Conservation (phyloP, 2,329 filamentous ascomycete genomes). For the Alternaria sp. region DNA sequence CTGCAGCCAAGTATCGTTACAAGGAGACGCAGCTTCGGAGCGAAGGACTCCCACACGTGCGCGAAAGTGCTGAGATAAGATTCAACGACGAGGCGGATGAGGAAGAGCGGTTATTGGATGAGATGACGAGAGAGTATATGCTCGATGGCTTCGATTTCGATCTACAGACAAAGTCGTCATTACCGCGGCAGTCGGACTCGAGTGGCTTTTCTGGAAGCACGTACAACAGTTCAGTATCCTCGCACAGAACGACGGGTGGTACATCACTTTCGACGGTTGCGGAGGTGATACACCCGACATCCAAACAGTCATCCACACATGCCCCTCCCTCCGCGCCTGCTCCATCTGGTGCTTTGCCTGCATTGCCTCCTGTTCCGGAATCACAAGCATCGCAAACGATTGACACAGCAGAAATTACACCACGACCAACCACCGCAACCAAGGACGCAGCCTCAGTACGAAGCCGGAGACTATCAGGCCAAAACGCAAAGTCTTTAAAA, state of each 20-base stretch:
- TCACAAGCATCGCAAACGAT: constrained; percentile 33
- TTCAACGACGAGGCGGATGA: constrained; percentile 56
- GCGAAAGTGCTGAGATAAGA: constrained; percentile 48
- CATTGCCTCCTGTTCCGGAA: constrained; percentile 43
- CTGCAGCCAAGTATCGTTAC: constrained; percentile 69
- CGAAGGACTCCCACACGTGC: constrained; percentile 55
- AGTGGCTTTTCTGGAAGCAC: constrained; percentile 80
- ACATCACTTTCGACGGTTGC: constrained; percentile 76
- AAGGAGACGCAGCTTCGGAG: constrained; percentile 55
- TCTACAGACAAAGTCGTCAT: constrained; percentile 70
- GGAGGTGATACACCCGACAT: constrained; percentile 63
- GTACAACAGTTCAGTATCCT: constrained; percentile 81
- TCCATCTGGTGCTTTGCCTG: constrained; percentile 43
- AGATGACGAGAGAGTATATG: constrained; percentile 84
- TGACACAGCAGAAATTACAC: constrained; percentile 39
- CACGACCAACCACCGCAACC: constrained; percentile 34
- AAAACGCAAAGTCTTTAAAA: constrained; percentile 82
- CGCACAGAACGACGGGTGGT: constrained; percentile 74
- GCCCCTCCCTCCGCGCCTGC: constrained; percentile 41
- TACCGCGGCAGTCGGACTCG: constrained; percentile 82
- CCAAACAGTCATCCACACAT: constrained; percentile 44
- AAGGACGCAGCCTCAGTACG: constrained; percentile 65
- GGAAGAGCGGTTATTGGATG: constrained; percentile 71
- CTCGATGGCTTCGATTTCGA: constrained; percentile 85
- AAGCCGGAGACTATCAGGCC: constrained; percentile 80